A percentile compares a stretch with the other conserved stretches of the same genome.
phyloP scores from a whole-genome alignment of 768 basidiomycete species.

The Rickenella mellea region DNA sequence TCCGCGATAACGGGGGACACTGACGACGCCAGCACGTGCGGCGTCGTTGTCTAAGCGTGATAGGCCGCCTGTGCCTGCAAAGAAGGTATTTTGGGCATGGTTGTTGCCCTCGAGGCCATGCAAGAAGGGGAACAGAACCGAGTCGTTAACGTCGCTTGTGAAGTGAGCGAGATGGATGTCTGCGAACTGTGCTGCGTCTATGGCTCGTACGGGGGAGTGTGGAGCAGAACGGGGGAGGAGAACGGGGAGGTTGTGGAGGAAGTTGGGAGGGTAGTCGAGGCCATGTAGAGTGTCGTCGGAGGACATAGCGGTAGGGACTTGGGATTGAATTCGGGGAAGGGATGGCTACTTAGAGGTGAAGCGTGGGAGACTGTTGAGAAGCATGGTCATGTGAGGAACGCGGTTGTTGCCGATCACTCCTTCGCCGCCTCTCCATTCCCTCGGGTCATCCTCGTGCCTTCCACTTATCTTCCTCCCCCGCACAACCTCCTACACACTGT shows the following conservation, averaged over 20 bases:
- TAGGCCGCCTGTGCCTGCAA: conserved; percentile 29
- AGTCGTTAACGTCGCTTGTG: conserved; percentile 67
- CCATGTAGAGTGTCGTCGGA: too few relatives aligned
- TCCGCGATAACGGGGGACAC: conserved; percentile 41
- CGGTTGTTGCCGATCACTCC: too few relatives aligned
- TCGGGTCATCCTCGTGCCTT: too few relatives aligned
- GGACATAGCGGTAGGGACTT: too few relatives aligned
- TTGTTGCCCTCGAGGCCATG: conserved; percentile 83
- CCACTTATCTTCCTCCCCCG: too few relatives aligned
- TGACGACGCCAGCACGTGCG: conserved; percentile 11
- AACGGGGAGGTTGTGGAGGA: conserved; percentile 17
- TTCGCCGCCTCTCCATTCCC: too few relatives aligned
- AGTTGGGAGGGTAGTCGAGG: too few relatives aligned
- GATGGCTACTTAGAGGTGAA: too few relatives aligned
- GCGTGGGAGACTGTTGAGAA: too few relatives aligned
- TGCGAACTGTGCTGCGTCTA: conserved; percentile 41
- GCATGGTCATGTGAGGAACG: too few relatives aligned
- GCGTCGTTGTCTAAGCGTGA: conserved; percentile 13
- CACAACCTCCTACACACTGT: too few relatives aligned
- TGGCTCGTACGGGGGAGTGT: conserved; percentile 30
- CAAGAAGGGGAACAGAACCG: conserved; percentile 78
- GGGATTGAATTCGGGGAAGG: too few relatives aligned
- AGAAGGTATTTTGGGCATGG: conserved; percentile 73
- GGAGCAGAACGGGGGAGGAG: conserved; percentile 25
- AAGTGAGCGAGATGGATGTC: conserved; percentile 54